Evolutionary conservation across 2,329 filamentous ascomycete species (phyloP).

Genomic region (Arthrinium phaeospermum): DNA sequence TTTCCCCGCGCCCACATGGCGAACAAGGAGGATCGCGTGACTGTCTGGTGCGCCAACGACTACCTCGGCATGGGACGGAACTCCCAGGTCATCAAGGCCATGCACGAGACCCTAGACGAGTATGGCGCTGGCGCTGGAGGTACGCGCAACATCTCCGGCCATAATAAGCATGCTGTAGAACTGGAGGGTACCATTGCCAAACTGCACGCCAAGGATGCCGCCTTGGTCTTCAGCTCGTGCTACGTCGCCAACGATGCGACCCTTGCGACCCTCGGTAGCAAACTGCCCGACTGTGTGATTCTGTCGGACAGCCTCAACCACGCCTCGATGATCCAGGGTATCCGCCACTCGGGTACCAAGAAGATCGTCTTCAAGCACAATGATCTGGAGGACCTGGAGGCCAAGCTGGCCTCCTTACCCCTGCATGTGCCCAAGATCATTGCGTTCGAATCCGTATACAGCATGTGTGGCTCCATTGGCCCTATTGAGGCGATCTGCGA

Average conservation of each 20-base stretch:
- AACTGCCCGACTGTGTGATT: constrained; percentile 94
- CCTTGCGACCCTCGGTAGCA: constrained; percentile 93
- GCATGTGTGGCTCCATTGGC: constrained; percentile 97
- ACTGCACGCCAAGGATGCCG: constrained; percentile 88
- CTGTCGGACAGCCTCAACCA: constrained; percentile 98
- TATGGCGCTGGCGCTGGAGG: constrained; percentile 96
- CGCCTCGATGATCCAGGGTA: constrained; percentile 99
- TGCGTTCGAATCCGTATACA: constrained; percentile 98
- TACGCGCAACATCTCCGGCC: constrained; percentile 96
- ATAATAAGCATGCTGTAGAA: constrained; percentile 91
- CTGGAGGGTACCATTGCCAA: constrained; percentile 84
- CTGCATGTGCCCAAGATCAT: constrained; percentile 93
- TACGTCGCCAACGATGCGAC: constrained; percentile 99
- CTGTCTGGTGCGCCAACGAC: constrained; percentile 99
- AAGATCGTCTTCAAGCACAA: constrained; percentile 99
- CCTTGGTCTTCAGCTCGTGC: constrained; percentile 95
- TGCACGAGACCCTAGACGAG: constrained; percentile 93
- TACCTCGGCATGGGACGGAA: constrained; percentile 98
- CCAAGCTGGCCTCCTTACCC: constrained; percentile 87
- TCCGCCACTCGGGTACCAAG: constrained; percentile 93
- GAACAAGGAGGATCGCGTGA: constrained; percentile 81
- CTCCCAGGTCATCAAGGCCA: constrained; percentile 80
- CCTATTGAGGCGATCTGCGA: constrained; percentile 97
- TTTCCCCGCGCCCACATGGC: constrained; percentile 95
- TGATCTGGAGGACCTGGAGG: constrained; percentile 89